phyloP scores from a whole-genome alignment of 202 grass and related monocot genomes.

The Elaeis oleifera region DNA sequence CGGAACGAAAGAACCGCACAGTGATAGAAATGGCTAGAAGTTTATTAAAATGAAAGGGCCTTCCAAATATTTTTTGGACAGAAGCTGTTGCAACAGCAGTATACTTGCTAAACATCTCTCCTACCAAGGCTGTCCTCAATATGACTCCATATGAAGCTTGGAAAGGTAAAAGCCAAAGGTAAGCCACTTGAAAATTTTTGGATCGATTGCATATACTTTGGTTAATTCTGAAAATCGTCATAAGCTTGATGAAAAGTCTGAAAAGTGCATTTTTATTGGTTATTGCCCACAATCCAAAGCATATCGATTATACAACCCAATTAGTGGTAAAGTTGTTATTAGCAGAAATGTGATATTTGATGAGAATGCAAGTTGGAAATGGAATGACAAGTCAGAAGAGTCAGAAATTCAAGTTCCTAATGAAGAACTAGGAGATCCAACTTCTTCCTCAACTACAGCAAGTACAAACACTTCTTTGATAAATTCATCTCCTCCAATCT shows the following conservation, averaged over 20 bases:
- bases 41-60: not conserved
- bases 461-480: too few relatives aligned
- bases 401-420: not conserved
- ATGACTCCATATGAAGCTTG: too few relatives aligned
- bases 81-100: not conserved
- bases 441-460: too few relatives aligned
- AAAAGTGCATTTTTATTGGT: not conserved
- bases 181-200: not conserved
- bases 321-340: too few relatives aligned
- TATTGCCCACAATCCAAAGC: not conserved
- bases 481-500: too few relatives aligned
- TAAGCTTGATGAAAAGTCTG: not conserved
- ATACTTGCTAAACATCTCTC: slow-evolving; percentile 3
- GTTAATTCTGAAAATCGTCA: not conserved
- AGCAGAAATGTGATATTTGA: too few relatives aligned
- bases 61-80: not conserved
- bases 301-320: too few relatives aligned
- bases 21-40: not conserved
- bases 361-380: not conserved
- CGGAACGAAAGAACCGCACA: not conserved
- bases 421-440: too few relatives aligned
- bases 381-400: not conserved
- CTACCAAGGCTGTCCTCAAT: not conserved
- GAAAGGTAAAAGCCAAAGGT: too few relatives aligned
- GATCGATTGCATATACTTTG: not conserved